Percentiles rank a stretch among this genome's conserved stretches.
Conservation (phyloP, 2,329 filamentous ascomycete species). For the Lecanicillium sp. region DNA sequence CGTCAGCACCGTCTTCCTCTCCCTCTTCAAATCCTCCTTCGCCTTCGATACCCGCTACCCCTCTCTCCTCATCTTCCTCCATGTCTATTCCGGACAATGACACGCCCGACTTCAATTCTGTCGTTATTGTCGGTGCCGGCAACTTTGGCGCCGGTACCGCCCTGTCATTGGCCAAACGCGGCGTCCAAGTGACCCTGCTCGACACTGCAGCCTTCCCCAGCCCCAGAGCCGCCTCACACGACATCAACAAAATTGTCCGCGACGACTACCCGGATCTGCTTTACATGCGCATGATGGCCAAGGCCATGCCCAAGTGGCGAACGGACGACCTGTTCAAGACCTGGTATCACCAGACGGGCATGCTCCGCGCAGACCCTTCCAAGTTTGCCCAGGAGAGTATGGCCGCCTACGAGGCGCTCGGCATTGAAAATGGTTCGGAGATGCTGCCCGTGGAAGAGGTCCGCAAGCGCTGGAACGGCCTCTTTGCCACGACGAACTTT, state of each 20-base stretch:
- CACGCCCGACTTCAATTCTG: constrained; percentile 14
- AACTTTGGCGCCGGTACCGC: constrained; percentile 40
- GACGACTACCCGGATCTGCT: constrained; percentile 36
- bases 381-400: constrained; percentile 42
- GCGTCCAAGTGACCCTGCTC: constrained; percentile 29
- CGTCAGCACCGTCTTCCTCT: constrained; percentile 8
- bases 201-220: constrained; percentile 32
- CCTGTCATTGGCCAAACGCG: constrained; percentile 27
- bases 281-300: constrained; percentile 35
- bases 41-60: constrained; percentile 13
- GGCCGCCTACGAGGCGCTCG: constrained; percentile 28
- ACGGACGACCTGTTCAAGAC: constrained; percentile 43
- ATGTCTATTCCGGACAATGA: constrained; percentile 9
- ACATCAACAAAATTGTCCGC: constrained; percentile 39
- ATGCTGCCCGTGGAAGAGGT: constrained; percentile 45
- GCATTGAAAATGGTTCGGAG: constrained; percentile 34
- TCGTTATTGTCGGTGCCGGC: constrained; percentile 37
- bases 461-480: constrained; percentile 47
- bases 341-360: constrained; percentile 53
- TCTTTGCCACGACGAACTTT: constrained; percentile 53
- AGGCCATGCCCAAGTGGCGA: constrained; percentile 36
- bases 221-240: constrained; percentile 40
- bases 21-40: constrained; percentile 9
- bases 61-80: constrained; percentile 9
- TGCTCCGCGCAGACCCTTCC: constrained; percentile 37